Base-by-base conservation (phyloP, 352 stramenopile genomes). In the Phytophthora idaei region DNA sequence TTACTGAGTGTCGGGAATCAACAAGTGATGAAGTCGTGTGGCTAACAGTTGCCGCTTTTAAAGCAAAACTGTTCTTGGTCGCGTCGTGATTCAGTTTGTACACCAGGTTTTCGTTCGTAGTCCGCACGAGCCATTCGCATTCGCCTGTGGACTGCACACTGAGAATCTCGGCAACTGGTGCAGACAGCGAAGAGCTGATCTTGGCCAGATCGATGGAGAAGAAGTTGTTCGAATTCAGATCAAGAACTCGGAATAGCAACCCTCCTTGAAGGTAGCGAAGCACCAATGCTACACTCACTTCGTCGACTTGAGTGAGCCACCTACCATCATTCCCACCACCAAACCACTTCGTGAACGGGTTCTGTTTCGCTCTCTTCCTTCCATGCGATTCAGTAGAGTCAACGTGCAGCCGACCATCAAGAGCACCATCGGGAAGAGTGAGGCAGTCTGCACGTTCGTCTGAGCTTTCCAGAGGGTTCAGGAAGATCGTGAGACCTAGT, bases 301-400 rank as follows among this genome's bases (percentile, higher is more conserved):
- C 56, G 34, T 80, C 71, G 3, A 27, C 50, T 57, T 41, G 55
- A 57, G 25, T 67, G 37, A 12, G 76, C 53, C 74, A 78, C 14
- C 57, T 60, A 7, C 61, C 59, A 31, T 45, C 34, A 4, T 55
- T 50, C 29, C 50, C 71, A 46, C 58, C 29, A 1, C 64, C 46
- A 57, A 90, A 84, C 76, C 78, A 90, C 37, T 85, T 80, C 0
- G 77, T 61, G 9, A 89, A 84, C 8, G 80, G 74, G 25, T 78
- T 74, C 32, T 76, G 66, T 31, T 74, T 15, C 7, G 46, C 46
- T 36, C 27, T 52, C 12, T 52, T 78, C 12, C 47, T 63, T 8
- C 37, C 53, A 4, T 53, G 63, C 11, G 46, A 11, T n/a, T 29
- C 39, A 21, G 57, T 59, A 5, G 37, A 27, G 28, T 67, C 48